Evolutionary conservation across 2,329 filamentous ascomycete species (phyloP).

Genomic region (Aureobasidium musti): DNA sequence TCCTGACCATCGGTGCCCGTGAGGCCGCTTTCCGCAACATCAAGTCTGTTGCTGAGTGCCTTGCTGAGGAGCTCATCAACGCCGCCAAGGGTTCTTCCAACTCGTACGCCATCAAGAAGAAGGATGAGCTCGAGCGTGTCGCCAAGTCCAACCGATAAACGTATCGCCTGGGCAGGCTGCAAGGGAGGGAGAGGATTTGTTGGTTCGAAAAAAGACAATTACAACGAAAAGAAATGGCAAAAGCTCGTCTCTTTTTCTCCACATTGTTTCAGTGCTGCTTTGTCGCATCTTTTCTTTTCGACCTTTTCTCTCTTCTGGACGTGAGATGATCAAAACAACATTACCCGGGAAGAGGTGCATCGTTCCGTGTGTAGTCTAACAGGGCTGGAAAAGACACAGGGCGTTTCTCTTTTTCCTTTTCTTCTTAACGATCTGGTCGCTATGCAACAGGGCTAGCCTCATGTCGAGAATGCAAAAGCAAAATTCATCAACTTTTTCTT

Average conservation of each 20-base stretch:
- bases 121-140: slow-evolving; percentile 99
- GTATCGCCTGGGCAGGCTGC: slow-evolving; percentile 25
- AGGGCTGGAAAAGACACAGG: slow-evolving; percentile 14
- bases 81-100: slow-evolving; percentile 99
- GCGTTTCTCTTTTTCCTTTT: slow-evolving; percentile 1
- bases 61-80: slow-evolving; percentile 99
- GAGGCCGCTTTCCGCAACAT: slow-evolving; percentile 99
- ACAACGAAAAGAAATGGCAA: slow-evolving; percentile 9
- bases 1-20: slow-evolving; percentile 97
- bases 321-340: slow-evolving; percentile 7
- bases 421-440: slow-evolving; percentile 8
- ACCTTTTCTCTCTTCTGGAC: slow-evolving; percentile 3
- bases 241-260: slow-evolving; percentile 11
- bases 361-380: slow-evolving; percentile 20
- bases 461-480: slow-evolving; percentile 24
- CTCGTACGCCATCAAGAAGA: slow-evolving; percentile 99
- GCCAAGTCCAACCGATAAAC: slow-evolving; percentile 99
- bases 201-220: slow-evolving; percentile 13
- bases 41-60: slow-evolving; percentile 99
- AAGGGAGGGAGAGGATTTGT: slow-evolving; percentile 18
- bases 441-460: slow-evolving; percentile 5
- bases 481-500: slow-evolving; percentile 5
- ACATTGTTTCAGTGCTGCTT: not conserved
- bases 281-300: slow-evolving; percentile 4
- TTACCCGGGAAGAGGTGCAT: slow-evolving; percentile 1